These are phyloP conservation scores for Boehmeria nivea DNA, from an alignment of 306 rosid species.

Conservation along the genomic window DNA sequence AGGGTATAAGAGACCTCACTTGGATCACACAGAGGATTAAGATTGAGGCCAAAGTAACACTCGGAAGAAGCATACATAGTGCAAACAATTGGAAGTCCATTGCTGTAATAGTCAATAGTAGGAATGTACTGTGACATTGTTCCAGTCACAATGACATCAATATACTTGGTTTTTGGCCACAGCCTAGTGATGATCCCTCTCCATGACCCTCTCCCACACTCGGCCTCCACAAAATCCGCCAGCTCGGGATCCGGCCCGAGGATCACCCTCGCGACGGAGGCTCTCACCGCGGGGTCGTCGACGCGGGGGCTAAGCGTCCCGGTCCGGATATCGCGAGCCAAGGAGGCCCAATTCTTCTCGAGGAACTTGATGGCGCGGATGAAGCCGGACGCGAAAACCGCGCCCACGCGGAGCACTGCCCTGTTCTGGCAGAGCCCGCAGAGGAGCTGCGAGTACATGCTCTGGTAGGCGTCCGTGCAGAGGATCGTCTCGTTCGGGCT, in stretches of 20 bases:
- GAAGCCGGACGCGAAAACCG: constrained; percentile 67
- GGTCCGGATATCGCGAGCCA: constrained; percentile 39
- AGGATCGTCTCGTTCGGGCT: constrained; percentile 49
- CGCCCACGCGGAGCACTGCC: constrained; percentile 53
- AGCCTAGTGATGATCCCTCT: constrained; percentile 46
- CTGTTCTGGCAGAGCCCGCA: constrained; percentile 48
- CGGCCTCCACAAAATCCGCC: constrained; percentile 38
- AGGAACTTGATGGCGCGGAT: constrained; percentile 56
- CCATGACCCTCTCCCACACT: constrained; percentile 44
- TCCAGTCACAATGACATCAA: constrained; percentile 66
- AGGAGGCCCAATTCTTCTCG: constrained; percentile 40
- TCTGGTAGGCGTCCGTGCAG: constrained; percentile 50
- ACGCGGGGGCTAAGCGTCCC: constrained; percentile 38
- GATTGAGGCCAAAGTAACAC: constrained; percentile 56
- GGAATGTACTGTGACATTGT: constrained; percentile 65
- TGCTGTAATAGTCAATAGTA: constrained; percentile 41
- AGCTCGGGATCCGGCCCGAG: constrained; percentile 45
- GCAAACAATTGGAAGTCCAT: constrained; percentile 55
- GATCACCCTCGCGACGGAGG: constrained; percentile 31
- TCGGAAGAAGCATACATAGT: constrained; percentile 66
- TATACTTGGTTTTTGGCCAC: constrained; percentile 58
- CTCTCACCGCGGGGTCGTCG: constrained; percentile 35
- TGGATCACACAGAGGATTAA: constrained; percentile 58
- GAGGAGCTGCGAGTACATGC: constrained; percentile 63
- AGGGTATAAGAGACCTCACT: constrained; percentile 50